These are phyloP conservation scores for Fusarium sp. DNA, from an alignment of 2,329 filamentous ascomycete genomes.

Conservation along the genomic window DNA sequence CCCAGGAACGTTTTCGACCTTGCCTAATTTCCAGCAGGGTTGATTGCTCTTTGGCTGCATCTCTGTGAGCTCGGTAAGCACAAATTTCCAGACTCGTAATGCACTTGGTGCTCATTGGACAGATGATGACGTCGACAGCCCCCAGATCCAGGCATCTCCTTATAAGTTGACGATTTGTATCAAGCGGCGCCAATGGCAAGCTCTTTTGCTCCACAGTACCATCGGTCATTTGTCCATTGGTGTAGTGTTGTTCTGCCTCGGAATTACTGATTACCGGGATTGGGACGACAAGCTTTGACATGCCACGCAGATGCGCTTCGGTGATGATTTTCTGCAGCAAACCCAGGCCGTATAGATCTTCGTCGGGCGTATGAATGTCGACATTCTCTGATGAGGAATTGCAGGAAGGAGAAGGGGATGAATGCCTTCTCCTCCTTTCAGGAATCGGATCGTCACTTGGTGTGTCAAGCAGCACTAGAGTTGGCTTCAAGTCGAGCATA, in stretches of 20 bases:
- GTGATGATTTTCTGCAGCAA: constrained; percentile 69
- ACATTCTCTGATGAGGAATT: constrained; percentile 51
- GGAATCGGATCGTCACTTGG: constrained; percentile 63
- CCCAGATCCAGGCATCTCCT: constrained; percentile 85
- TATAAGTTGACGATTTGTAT: constrained; percentile 60
- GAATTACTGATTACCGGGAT: constrained; percentile 65
- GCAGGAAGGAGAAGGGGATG: constrained; percentile 61
- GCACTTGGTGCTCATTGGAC: constrained; percentile 79
- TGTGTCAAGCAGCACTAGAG: constrained; percentile 68
- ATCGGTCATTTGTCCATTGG: constrained; percentile 53
- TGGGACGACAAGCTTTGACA: constrained; percentile 68
- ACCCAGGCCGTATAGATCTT: constrained; percentile 67
- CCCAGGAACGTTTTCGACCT: constrained; percentile 89
- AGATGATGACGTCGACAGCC: constrained; percentile 85
- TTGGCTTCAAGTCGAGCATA: constrained; percentile 66
- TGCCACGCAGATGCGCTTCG: constrained; percentile 67
- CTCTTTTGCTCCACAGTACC: constrained; percentile 54
- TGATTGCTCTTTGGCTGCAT: constrained; percentile 78
- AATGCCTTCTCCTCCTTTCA: constrained; percentile 51
- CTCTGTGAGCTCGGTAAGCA: constrained; percentile 84
- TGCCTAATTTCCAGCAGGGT: constrained; percentile 78
- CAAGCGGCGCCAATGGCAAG: constrained; percentile 46
- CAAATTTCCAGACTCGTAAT: constrained; percentile 83
- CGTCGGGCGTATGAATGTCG: constrained; percentile 58
- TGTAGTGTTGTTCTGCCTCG: constrained; percentile 44